Evolutionary conservation across 371 early-diverging fungal species (phyloP).

Genomic region (Polyrhizophydium stewartii): DNA sequence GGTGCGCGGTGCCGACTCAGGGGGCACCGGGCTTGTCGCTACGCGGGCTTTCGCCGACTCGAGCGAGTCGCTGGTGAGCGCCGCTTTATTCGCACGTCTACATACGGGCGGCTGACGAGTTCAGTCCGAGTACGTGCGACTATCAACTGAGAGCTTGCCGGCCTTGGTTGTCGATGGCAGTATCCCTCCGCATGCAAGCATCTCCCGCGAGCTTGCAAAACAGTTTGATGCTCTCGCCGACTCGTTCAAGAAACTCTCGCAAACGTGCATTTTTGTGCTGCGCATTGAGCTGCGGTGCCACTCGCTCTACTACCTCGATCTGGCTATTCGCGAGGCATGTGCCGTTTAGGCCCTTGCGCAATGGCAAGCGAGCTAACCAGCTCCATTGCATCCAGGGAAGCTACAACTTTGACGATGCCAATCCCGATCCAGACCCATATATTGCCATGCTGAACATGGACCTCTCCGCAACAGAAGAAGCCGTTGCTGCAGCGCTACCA

Average conservation of each 20-base stretch:
- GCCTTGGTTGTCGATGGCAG: constrained; percentile 18
- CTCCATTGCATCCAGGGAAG: neutral
- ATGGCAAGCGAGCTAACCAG: neutral
- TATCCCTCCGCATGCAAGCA: constrained; percentile 24
- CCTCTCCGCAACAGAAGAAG: neutral
- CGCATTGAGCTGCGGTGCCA: constrained; percentile 83
- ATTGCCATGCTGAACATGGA: constrained; percentile 2
- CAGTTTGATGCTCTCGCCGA: constrained; percentile 30
- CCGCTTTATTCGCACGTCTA: too few species aligned
- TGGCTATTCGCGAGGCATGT: constrained; percentile 83
- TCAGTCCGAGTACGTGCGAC: constrained; percentile 10
- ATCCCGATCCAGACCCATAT: neutral
- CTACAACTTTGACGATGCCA: neutral
- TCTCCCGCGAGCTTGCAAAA: constrained; percentile 22
- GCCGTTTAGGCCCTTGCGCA: neutral
- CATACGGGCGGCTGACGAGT: neutral
- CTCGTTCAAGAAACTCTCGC: constrained; percentile 67
- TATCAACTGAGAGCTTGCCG: constrained; percentile 33
- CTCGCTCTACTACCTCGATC: constrained; percentile 81
- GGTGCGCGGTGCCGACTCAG: constrained; percentile 5
- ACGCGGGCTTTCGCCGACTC: neutral
- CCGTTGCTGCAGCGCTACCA: neutral
- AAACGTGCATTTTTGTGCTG: constrained; percentile 73
- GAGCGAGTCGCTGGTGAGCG: neutral
- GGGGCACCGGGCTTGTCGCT: neutral